Evolutionary conservation across 306 rosid species (phyloP), one percentile per base, ranked within the genome.

Genomic region (Alnus glutinosa): DNA sequence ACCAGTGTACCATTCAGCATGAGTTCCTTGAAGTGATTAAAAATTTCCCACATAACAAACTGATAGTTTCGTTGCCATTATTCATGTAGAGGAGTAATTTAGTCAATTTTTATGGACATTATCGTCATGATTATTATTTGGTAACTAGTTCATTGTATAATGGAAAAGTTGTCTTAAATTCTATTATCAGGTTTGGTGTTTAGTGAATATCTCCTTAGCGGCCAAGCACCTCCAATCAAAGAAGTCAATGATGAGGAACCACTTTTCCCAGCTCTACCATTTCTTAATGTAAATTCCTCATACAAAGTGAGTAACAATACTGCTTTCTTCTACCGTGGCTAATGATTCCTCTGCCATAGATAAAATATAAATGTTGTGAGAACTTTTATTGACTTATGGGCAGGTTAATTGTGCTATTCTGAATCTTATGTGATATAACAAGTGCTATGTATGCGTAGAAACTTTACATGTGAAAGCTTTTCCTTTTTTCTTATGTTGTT

Each of bases 191-290:
- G 97, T 90, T 87, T 94, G 80, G 90, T 94, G 76, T 94, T 94
- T 80, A 91, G 98, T 47, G 98, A 94, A 78, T 94, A 91, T 87
- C 94, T 94, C 37, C 85, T 91, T 37, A 92, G 94, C 71, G 98
- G 98, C 74, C 93, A 91, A 81, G 95, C 91, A 23, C 97, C 98
- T 87, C 84, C 97, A 36, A 83, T 89, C 71, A 91, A 89, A 85
- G 95, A 88, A 64, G 98, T 94, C 84, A 94, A 94, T 74, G 90
- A 88, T 44, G 97, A 89, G 84, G 97, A 94, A 80, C 98, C 98
- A 5, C 88, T 94, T 68, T 92, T 94, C 79, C 98, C 97, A 1
- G 92, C 93, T 44, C 84, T 91, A 77, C 90, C 97, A 39, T 64
- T 86, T 71, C 87, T 92, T 61, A 91, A 85, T 79, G 75, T 80